These are phyloP conservation scores for Bremia lactucae DNA, from an alignment of 352 stramenopile species.

Conservation along the genomic window DNA sequence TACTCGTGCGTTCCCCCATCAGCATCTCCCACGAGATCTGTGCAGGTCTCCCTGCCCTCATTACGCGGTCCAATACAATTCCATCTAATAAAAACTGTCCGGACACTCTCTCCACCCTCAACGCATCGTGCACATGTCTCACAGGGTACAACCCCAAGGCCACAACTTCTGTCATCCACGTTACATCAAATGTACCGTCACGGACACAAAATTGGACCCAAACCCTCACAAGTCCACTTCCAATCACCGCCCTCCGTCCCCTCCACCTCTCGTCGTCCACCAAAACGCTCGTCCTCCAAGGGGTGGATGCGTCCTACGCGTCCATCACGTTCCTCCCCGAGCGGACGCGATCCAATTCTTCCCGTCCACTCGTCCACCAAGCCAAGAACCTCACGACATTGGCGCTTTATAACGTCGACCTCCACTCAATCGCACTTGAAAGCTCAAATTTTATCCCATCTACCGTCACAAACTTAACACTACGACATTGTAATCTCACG, in stretches of 20 bases:
- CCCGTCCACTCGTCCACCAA: constrained; percentile 13
- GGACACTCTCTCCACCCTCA: constrained; percentile 21
- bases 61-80: constrained; percentile 20
- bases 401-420: constrained; percentile 23
- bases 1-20: constrained; percentile 13
- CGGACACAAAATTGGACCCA: too few species aligned
- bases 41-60: constrained; percentile 17
- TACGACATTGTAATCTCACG: constrained; percentile 42
- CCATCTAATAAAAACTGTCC: constrained; percentile 27
- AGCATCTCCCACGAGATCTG: constrained; percentile 9
- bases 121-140: constrained; percentile 35
- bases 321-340: too few species aligned
- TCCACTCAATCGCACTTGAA: constrained; percentile 14
- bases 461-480: constrained; percentile 24
- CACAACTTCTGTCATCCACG: too few species aligned
- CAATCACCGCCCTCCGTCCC: too few species aligned
- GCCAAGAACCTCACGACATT: constrained; percentile 21
- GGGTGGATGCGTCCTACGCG: constrained; percentile 32
- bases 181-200: too few species aligned
- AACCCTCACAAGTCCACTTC: too few species aligned
- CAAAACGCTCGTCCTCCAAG: too few species aligned
- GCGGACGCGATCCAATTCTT: too few species aligned
- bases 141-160: too few species aligned
- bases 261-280: too few species aligned
- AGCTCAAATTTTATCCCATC: constrained; percentile 23